Evolutionary conservation across 805 yeast genomes (phyloP).

Genomic region (Kodamaea sagamina): DNA sequence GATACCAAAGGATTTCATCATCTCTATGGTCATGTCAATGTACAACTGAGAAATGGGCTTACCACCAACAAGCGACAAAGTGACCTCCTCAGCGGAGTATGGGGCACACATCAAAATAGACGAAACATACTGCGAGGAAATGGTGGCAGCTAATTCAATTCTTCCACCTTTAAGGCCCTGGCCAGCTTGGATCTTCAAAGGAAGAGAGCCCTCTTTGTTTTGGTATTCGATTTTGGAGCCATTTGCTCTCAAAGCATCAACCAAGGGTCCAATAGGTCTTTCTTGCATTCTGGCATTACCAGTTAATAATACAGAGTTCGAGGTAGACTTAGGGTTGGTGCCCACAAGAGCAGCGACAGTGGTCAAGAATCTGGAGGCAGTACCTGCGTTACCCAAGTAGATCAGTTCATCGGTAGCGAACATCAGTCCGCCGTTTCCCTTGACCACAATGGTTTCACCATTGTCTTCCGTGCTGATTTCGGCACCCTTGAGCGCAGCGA

Average conservation of each 20-base stretch:
- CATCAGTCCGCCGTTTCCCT: slow-evolving; percentile 81
- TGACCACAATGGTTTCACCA: slow-evolving; percentile 84
- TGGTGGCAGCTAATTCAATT: slow-evolving; percentile 92
- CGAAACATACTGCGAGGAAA: slow-evolving; percentile 96
- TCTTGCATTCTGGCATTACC: slow-evolving; percentile 98
- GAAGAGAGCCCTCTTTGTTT: slow-evolving; percentile 80
- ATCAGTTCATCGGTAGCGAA: slow-evolving; percentile 64
- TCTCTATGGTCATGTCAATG: slow-evolving; percentile 94
- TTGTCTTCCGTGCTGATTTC: slow-evolving; percentile 78
- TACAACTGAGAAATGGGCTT: slow-evolving; percentile 95
- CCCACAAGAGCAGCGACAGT: slow-evolving; percentile 86
- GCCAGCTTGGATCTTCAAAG: slow-evolving; percentile 71
- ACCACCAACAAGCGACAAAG: slow-evolving; percentile 88
- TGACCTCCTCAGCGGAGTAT: slow-evolving; percentile 85
- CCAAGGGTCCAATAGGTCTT: slow-evolving; percentile 94
- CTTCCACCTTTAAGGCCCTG: slow-evolving; percentile 82
- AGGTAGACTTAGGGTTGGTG: slow-evolving; percentile 28
- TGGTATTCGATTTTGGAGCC: slow-evolving; percentile 76
- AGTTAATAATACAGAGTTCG: slow-evolving; percentile 63
- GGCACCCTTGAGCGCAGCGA: slow-evolving; percentile 78
- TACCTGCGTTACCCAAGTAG: slow-evolving; percentile 96
- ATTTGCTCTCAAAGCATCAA: slow-evolving; percentile 81
- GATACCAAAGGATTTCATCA: slow-evolving; percentile 92
- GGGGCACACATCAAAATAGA: slow-evolving; percentile 98
- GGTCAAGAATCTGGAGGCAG: slow-evolving; percentile 93